phyloP scores from a whole-genome alignment of 1,139 yeast species.

The Lodderomyces parapsilosis region DNA sequence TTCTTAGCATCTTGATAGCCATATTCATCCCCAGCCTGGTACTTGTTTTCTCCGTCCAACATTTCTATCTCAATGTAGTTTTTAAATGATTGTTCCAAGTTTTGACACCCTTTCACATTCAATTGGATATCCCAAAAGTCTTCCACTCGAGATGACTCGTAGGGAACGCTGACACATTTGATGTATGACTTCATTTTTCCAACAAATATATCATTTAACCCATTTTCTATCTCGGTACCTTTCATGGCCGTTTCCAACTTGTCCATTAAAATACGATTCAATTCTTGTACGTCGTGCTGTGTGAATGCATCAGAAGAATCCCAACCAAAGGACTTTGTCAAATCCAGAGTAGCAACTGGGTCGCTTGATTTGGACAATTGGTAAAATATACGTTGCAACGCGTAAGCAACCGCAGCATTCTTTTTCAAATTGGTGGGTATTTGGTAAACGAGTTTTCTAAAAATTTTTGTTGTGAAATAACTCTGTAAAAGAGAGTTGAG shows the following conservation, averaged over 20 bases:
- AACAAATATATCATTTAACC: constrained; percentile 79
- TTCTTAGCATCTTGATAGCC: constrained; percentile 97
- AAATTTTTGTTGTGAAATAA: constrained; percentile 78
- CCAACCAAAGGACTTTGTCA: constrained; percentile 96
- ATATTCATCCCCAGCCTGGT: constrained; percentile 79
- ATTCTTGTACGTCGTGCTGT: constrained; percentile 97
- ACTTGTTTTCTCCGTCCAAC: constrained; percentile 92
- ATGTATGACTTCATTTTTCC: constrained; percentile 96
- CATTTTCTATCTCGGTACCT: constrained; percentile 79
- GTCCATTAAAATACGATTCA: constrained; percentile 94
- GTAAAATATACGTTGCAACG: constrained; percentile 85
- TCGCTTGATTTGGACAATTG: constrained; percentile 67
- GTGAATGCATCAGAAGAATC: constrained; percentile 93
- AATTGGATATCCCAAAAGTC: constrained; percentile 98
- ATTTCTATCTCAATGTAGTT: constrained; percentile 88
- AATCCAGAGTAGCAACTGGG: constrained; percentile 81
- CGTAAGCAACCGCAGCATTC: constrained; percentile 60
- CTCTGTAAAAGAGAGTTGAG: constrained; percentile 89
- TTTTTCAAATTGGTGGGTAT: constrained; percentile 67
- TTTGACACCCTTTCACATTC: constrained; percentile 81
- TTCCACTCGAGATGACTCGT: constrained; percentile 87
- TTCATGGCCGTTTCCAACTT: constrained; percentile 90
- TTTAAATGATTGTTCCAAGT: constrained; percentile 71
- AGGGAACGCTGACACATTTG: constrained; percentile 91
- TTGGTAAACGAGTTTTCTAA: constrained; percentile 82